Conservation (phyloP, 192 early-diverging fungal species). For the Podochytrium sp. region DNA sequence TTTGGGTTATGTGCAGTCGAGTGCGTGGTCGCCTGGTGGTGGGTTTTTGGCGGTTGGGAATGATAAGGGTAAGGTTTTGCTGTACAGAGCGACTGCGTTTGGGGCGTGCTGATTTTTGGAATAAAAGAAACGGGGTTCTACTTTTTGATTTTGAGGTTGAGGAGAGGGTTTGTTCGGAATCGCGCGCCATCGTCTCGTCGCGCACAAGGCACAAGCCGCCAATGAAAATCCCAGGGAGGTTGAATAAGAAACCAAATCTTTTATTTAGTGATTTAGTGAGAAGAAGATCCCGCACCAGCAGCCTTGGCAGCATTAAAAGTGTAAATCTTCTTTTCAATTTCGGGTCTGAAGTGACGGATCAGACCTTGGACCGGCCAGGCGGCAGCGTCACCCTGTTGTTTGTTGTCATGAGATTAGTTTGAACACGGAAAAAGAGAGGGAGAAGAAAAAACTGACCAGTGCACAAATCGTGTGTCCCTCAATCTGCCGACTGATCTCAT, state of each 20-base stretch:
- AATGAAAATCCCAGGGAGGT: neutral
- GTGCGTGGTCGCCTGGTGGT: slow-evolving; percentile 90
- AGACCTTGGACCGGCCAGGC: slow-evolving; percentile 98
- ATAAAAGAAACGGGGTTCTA: too few relatives aligned
- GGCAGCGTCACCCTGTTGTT: slow-evolving; percentile 94
- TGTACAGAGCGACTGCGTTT: slow-evolving; percentile 72
- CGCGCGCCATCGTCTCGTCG: neutral
- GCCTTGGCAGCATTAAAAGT: slow-evolving; percentile 19
- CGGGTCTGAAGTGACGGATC: slow-evolving; percentile 91
- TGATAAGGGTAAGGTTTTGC: slow-evolving; percentile 83
- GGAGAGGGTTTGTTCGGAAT: too few relatives aligned
- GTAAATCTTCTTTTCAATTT: slow-evolving; percentile 69
- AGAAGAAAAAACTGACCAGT: slow-evolving; percentile 55
- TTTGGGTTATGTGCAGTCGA: slow-evolving; percentile 75
- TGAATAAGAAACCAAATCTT: too few relatives aligned
- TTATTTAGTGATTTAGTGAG: neutral
- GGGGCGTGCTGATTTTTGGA: slow-evolving; percentile 28
- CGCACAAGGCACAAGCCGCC: neutral
- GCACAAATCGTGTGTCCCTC: slow-evolving; percentile 99
- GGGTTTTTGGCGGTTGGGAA: slow-evolving; percentile 92
- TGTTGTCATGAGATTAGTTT: neutral
- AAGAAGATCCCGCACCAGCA: neutral
- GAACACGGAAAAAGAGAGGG: slow-evolving; percentile 17
- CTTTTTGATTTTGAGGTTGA: too few relatives aligned
- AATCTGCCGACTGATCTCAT: slow-evolving; percentile 94